These are phyloP conservation scores for Fusarium devonianum DNA, from an alignment of 2,329 filamentous ascomycete genomes.

Conservation along the genomic window DNA sequence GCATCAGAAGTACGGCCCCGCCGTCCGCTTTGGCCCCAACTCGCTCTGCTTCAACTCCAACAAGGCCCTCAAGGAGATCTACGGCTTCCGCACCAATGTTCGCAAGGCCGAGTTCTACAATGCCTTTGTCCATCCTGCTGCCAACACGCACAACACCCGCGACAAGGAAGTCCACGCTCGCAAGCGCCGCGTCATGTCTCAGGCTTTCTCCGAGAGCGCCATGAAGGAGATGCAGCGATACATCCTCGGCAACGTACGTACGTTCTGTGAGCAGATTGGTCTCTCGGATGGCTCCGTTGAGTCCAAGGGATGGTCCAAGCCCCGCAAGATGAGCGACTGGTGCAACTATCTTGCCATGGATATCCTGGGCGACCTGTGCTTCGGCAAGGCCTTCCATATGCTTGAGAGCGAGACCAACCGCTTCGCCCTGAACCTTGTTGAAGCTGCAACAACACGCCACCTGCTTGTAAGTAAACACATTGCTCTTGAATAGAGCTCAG, in stretches of 20 bases:
- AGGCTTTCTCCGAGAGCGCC: constrained; percentile 72
- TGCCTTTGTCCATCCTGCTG: constrained; percentile 73
- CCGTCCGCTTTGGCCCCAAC: constrained; percentile 82
- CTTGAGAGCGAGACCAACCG: constrained; percentile 66
- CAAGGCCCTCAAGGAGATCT: constrained; percentile 71
- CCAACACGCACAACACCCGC: constrained; percentile 76
- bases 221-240: constrained; percentile 73
- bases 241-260: constrained; percentile 70
- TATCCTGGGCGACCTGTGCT: constrained; percentile 67
- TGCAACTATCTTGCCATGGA: constrained; percentile 70
- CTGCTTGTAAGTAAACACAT: constrained; percentile 62
- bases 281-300: constrained; percentile 50
- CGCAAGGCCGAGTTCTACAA: constrained; percentile 77
- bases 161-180: constrained; percentile 73
- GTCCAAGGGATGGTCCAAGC: constrained; percentile 62
- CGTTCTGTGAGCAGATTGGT: constrained; percentile 68
- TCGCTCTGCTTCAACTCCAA: constrained; percentile 79
- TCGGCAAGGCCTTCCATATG: constrained; percentile 69
- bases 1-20: constrained; percentile 75
- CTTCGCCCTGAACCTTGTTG: constrained; percentile 72
- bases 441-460: constrained; percentile 72
- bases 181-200: constrained; percentile 74
- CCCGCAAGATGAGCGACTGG: constrained; percentile 70
- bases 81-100: constrained; percentile 69
- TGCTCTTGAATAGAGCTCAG: neutral